Conservation (phyloP, 1,139 yeast species). For the Pichia sp. region DNA sequence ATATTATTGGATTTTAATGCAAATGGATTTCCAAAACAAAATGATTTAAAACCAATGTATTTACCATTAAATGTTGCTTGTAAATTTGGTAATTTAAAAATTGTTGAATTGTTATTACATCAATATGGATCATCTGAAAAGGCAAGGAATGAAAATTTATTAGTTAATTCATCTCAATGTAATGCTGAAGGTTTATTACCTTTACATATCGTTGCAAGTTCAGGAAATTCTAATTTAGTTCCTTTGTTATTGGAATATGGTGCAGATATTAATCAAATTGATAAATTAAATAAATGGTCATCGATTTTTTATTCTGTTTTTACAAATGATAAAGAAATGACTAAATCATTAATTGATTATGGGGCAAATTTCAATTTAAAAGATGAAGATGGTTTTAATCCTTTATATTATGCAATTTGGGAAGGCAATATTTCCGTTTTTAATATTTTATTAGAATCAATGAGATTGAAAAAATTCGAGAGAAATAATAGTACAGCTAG, state of each 20-base stretch:
- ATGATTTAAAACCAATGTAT: constrained; percentile 50
- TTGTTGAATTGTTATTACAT: constrained; percentile 54
- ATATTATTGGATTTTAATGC: constrained; percentile 46
- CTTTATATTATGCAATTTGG: constrained; percentile 85
- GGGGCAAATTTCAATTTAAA: constrained; percentile 67
- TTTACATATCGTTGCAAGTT: constrained; percentile 79
- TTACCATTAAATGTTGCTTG: constrained; percentile 89
- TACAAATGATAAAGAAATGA: constrained; percentile 72
- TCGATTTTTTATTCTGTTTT: constrained; percentile 87
- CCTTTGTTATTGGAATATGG: constrained; percentile 64
- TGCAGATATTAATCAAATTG: constrained; percentile 72
- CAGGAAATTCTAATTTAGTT: constrained; percentile 68
- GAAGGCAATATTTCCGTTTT: constrained; percentile 84
- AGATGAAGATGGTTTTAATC: constrained; percentile 83
- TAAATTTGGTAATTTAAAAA: constrained; percentile 69
- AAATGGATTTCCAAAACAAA: constrained; percentile 48
- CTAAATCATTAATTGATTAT: constrained; percentile 59
- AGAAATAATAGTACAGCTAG: background rate
- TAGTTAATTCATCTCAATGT: constrained; percentile 38
- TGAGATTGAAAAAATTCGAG: constrained; percentile 19
- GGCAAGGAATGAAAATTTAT: constrained; percentile 25
- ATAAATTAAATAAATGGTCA: constrained; percentile 88
- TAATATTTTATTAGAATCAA: constrained; percentile 49
- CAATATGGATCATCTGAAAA: constrained; percentile 32
- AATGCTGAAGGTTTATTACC: constrained; percentile 89